Evolutionary conservation across 768 basidiomycete genomes (phyloP).

Genomic region (Gloeostereum incarnatum): DNA sequence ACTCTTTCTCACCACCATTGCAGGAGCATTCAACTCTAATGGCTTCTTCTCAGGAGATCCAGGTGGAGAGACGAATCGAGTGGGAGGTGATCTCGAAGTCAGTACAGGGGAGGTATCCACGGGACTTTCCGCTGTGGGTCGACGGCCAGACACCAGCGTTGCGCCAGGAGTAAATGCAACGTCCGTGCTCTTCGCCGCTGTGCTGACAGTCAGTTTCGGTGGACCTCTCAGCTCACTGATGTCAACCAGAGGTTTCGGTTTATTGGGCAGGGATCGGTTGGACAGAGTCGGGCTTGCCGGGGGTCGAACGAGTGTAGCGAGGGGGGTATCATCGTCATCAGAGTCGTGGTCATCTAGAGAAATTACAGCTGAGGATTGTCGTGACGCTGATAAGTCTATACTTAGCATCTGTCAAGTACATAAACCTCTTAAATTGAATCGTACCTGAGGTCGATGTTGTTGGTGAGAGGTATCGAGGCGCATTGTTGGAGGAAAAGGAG

Average conservation of each 20-base stretch:
- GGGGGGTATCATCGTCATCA: constrained; percentile 53
- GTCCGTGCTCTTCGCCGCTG: too few species aligned
- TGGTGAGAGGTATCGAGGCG: too few species aligned
- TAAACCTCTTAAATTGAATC: too few species aligned
- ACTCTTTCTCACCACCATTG: constrained; percentile 1
- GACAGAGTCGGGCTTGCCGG: constrained; percentile 57
- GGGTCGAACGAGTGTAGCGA: constrained; percentile 53
- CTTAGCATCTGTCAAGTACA: too few species aligned
- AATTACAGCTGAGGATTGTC: too few species aligned
- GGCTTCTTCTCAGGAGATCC: constrained; percentile 1
- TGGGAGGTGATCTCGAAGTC: constrained; percentile 2
- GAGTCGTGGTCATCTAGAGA: too few species aligned
- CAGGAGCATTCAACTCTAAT: background rate
- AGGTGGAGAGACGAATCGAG: constrained; percentile 2
- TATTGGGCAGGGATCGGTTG: constrained; percentile 15
- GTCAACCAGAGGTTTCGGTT: constrained; percentile 39
- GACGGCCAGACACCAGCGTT: constrained; percentile 14
- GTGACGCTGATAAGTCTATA: too few species aligned
- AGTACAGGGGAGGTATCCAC: constrained; percentile 14
- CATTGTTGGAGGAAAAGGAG: constrained; percentile 17
- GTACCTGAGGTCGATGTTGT: too few species aligned
- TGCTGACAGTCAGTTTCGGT: too few species aligned
- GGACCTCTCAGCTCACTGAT: constrained; percentile 30
- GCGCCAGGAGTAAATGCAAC: constrained; percentile 9
- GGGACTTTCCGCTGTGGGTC: background rate